Percentiles rank a stretch among this genome's conserved stretches.
phyloP scores from a whole-genome alignment of 306 rosid genomes.

The Dryas alaskensis region DNA sequence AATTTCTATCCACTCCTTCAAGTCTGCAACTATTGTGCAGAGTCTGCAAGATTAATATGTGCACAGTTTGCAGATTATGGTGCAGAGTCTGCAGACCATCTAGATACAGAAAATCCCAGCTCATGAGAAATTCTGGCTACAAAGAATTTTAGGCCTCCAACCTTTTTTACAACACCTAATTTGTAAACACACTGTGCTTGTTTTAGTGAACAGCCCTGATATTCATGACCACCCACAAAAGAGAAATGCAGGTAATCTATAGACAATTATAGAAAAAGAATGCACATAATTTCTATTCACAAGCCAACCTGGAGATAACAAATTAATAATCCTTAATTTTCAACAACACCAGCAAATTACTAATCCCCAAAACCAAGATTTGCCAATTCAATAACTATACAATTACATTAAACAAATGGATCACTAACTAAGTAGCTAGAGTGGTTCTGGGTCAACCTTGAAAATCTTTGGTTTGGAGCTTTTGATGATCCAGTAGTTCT shows the following conservation, averaged over 20 bases:
- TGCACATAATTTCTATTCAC: not conserved
- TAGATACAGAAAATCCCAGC: too few species aligned
- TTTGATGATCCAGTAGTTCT: constrained; percentile 36
- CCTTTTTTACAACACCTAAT: too few species aligned
- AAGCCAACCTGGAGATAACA: constrained; percentile 4
- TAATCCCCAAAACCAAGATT: not conserved
- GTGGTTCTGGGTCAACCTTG: constrained; percentile 20
- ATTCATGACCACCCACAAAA: not conserved
- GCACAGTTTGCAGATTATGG: too few species aligned
- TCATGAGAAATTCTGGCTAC: too few species aligned
- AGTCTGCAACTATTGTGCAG: too few species aligned
- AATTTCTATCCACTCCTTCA: too few species aligned
- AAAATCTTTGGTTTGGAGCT: constrained; percentile 30
- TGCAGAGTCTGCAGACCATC: too few species aligned
- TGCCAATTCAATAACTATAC: not conserved
- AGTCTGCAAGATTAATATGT: too few species aligned
- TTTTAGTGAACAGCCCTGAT: too few species aligned
- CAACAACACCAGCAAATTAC: not conserved
- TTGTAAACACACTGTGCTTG: too few species aligned
- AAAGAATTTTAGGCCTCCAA: too few species aligned
- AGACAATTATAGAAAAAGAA: not conserved
- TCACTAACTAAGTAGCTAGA: not conserved
- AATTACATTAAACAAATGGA: not conserved
- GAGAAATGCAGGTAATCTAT: not conserved
- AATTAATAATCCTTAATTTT: not conserved